Conservation (phyloP, 306 rosid species). For the Carpinus fangiana region DNA sequence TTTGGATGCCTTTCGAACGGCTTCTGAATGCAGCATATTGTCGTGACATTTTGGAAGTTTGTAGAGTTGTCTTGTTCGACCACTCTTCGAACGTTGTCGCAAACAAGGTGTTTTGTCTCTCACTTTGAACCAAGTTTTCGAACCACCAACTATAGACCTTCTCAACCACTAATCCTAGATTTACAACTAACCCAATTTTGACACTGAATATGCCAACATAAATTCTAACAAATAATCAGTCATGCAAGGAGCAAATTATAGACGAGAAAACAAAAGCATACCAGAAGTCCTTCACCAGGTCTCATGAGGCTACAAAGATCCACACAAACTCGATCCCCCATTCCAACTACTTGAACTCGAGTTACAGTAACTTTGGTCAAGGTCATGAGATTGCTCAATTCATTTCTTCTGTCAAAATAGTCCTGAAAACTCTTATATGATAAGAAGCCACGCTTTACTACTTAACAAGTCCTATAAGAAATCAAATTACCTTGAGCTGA, state of each 20-base stretch:
- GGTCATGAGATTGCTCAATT: constrained; percentile 58
- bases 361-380: constrained; percentile 76
- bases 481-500: constrained; percentile 68
- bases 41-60: too few species aligned
- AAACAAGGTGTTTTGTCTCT: too few species aligned
- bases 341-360: constrained; percentile 64
- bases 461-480: constrained; percentile 25
- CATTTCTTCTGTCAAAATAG: constrained; percentile 78
- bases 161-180: too few species aligned
- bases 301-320: constrained; percentile 92
- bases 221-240: neutral
- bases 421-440: constrained; percentile 55
- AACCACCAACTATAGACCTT: too few species aligned
- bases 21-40: too few species aligned
- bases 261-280: constrained; percentile 34
- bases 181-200: too few species aligned
- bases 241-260: neutral
- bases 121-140: too few species aligned
- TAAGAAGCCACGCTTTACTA: constrained; percentile 35
- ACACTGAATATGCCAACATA: too few species aligned
- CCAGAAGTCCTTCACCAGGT: constrained; percentile 95
- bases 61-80: too few species aligned
- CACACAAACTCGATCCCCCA: constrained; percentile 97
- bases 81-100: too few species aligned
- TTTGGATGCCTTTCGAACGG: too few species aligned